These are phyloP conservation scores for Asclepias syriaca DNA, from an alignment of 257 asterid genomes.

Conservation along the genomic window DNA sequence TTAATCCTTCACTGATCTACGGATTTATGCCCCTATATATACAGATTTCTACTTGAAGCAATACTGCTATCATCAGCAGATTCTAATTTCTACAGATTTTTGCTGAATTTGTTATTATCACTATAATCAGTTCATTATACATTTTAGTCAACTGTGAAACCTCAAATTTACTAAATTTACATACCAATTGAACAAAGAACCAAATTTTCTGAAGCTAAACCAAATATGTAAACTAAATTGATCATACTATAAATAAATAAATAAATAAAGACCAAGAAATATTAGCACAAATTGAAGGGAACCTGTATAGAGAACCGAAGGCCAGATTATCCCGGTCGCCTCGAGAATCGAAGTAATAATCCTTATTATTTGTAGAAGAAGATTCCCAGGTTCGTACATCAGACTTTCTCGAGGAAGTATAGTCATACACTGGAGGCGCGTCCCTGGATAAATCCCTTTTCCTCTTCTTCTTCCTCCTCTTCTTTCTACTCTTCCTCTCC, in stretches of 20 bases:
- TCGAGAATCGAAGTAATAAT: conserved; percentile 82
- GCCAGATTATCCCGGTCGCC: conserved; percentile 92
- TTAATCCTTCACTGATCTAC: neutral
- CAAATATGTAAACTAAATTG: neutral
- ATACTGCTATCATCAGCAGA: neutral
- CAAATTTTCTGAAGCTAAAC: neutral
- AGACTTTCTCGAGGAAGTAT: conserved; percentile 48
- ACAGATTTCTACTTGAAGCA: neutral
- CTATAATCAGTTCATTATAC: too few relatives aligned
- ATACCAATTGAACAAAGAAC: neutral
- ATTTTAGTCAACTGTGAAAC: too few relatives aligned
- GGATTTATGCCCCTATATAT: neutral
- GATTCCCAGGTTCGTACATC: conserved; percentile 64
- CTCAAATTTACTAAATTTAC: too few relatives aligned
- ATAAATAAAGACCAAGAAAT: neutral
- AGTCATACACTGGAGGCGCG: conserved; percentile 25
- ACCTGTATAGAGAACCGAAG: conserved; percentile 75
- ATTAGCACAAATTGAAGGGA: neutral
- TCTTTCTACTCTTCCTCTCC: conserved; percentile 22
- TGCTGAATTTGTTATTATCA: neutral
- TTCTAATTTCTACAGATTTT: neutral
- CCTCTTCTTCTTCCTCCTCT: conserved; percentile 38
- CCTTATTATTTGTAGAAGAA: conserved; percentile 38
- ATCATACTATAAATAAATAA: neutral
- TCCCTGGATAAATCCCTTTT: conserved; percentile 28